Evolutionary conservation across 257 asterid species (phyloP).

Genomic region (Salvia miltiorrhiza): DNA sequence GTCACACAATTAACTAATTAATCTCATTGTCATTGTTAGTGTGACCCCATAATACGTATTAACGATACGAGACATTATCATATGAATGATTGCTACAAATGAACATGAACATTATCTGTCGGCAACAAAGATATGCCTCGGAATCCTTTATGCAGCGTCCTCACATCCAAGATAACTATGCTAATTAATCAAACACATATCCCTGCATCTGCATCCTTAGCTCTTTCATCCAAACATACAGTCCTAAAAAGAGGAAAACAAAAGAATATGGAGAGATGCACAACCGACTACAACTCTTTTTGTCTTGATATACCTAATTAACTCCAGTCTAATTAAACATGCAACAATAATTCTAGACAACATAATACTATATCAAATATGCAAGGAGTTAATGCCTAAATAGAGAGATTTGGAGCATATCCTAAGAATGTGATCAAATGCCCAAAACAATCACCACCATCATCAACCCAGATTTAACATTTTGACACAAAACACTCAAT

Average conservation of each 20-base stretch:
- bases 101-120: no score
- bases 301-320: no score
- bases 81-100: no score
- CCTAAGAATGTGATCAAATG: background rate
- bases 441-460: slow-evolving; percentile 8
- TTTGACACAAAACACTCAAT: slow-evolving; percentile 8
- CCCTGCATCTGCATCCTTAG: background rate
- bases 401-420: background rate
- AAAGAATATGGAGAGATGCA: background rate
- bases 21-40: no score
- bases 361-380: background rate
- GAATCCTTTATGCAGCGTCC: background rate
- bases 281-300: background rate
- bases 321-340: background rate
- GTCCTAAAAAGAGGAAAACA: background rate
- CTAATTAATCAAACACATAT: background rate
- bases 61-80: no score
- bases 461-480: background rate
- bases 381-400: background rate
- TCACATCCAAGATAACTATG: background rate
- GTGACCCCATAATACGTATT: no score
- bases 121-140: background rate
- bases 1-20: no score
- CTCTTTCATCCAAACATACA: background rate
- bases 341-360: background rate